Percentiles rank a stretch among this genome's conserved stretches.
phyloP scores from a whole-genome alignment of 257 asterid genomes.

The Verbena officinalis region DNA sequence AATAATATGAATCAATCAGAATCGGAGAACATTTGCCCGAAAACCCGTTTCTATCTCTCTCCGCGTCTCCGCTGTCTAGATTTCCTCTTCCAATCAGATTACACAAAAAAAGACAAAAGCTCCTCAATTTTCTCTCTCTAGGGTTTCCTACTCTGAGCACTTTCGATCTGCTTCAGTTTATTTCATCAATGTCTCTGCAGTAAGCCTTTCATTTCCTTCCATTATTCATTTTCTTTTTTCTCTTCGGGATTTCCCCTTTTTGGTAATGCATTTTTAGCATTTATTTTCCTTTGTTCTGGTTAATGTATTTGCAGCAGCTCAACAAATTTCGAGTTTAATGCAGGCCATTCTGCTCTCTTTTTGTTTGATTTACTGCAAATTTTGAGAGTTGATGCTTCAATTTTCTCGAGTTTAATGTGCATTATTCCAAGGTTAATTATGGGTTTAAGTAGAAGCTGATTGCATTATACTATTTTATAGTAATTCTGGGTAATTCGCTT shows the following conservation, averaged over 20 bases:
- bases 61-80: slow-evolving; percentile 35
- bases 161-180: slow-evolving; percentile 33
- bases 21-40: slow-evolving; percentile 18
- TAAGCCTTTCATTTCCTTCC: slow-evolving; percentile 31
- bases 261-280: slow-evolving; percentile 14
- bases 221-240: not conserved
- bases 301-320: slow-evolving; percentile 23
- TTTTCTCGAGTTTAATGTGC: slow-evolving; percentile 15
- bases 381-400: not conserved
- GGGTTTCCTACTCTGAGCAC: slow-evolving; percentile 44
- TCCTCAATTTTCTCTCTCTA: slow-evolving; percentile 26
- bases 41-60: slow-evolving; percentile 18
- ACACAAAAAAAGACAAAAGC: slow-evolving; percentile 19
- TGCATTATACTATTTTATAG: slow-evolving; percentile 17
- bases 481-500: not conserved
- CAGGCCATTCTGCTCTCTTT: not conserved
- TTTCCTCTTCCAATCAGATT: slow-evolving; percentile 43
- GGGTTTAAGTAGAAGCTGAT: slow-evolving; percentile 6
- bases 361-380: slow-evolving; percentile 6
- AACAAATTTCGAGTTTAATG: slow-evolving; percentile 30
- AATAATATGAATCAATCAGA: not conserved
- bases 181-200: slow-evolving; percentile 36
- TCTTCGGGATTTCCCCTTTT: not conserved
- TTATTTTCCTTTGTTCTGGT: slow-evolving; percentile 21
- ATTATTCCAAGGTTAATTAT: slow-evolving; percentile 8